Evolutionary conservation across 345 rosid genomes (phyloP).

Genomic region (Nasturtium officinale): DNA sequence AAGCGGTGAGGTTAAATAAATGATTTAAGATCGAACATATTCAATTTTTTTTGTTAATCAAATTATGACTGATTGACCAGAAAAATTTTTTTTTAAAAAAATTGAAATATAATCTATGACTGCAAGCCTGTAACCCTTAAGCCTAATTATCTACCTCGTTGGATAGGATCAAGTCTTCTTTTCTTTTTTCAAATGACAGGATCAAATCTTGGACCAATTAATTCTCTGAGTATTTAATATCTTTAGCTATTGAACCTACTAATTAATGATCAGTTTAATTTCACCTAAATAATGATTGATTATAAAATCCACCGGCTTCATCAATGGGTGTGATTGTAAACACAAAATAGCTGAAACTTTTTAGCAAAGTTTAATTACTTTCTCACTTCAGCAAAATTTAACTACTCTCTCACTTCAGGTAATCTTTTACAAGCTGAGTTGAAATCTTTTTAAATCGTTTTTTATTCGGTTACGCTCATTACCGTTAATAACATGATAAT

Average conservation of each 20-base stretch:
- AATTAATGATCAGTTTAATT: conserved; percentile 25
- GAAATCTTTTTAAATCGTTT: too few relatives aligned
- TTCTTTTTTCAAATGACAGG: not conserved
- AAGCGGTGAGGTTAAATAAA: not conserved
- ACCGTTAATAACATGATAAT: too few relatives aligned
- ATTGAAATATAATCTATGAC: too few relatives aligned
- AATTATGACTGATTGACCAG: not conserved
- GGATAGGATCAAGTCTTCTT: not conserved
- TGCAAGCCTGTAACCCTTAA: not conserved
- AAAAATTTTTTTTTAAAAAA: too few relatives aligned
- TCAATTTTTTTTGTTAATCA: too few relatives aligned
- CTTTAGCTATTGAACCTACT: conserved; percentile 19
- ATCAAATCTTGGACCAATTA: not conserved
- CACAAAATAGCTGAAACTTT: too few relatives aligned
- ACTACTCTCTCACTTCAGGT: too few relatives aligned
- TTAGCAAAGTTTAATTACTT: too few relatives aligned
- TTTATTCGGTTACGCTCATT: too few relatives aligned
- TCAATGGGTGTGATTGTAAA: too few relatives aligned
- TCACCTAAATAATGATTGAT: not conserved
- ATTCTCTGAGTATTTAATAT: not conserved
- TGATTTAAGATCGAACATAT: not conserved
- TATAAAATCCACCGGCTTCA: not conserved
- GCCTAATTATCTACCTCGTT: not conserved
- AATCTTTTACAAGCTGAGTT: too few relatives aligned
- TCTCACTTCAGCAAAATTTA: too few relatives aligned